A percentile compares a stretch with the other conserved stretches of the same genome.
These are phyloP conservation scores for Trichomonas vaginalis DNA, from an alignment of 208 protist species.

Conservation along the genomic window DNA sequence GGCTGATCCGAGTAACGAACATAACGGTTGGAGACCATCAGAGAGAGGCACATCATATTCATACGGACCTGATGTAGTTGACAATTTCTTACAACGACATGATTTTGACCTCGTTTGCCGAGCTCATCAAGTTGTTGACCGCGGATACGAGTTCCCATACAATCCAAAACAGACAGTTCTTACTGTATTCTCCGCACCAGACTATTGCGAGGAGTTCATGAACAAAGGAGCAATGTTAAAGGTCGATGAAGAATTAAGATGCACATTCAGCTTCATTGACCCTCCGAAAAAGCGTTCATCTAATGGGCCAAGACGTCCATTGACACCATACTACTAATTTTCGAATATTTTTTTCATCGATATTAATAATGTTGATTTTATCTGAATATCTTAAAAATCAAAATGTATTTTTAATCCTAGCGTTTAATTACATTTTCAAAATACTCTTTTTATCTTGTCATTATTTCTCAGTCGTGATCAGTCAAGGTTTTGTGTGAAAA, in stretches of 20 bases:
- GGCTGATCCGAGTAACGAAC: constrained; percentile 86
- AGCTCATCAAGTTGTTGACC: constrained; percentile 9
- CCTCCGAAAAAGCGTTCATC: neutral
- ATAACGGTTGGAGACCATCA: constrained; percentile 87
- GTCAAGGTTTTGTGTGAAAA: too few relatives aligned
- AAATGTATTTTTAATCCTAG: too few relatives aligned
- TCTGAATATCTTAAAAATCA: too few relatives aligned
- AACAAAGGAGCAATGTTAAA: constrained; percentile 2
- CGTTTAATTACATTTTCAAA: too few relatives aligned
- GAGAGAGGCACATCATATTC: constrained; percentile 70
- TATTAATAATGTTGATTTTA: too few relatives aligned
- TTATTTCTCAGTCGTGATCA: too few relatives aligned
- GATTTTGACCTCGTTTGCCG: neutral
- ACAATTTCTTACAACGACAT: neutral
- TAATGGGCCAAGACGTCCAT: neutral
- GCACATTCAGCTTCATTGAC: neutral
- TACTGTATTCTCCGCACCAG: neutral
- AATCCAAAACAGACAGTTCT: neutral
- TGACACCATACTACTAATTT: neutral
- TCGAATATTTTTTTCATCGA: too few relatives aligned
- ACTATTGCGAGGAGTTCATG: constrained; percentile 2
- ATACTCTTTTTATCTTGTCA: too few relatives aligned
- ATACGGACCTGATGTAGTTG: neutral
- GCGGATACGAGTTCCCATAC: constrained; percentile 50
- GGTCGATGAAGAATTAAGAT: neutral